Base-by-base conservation (phyloP, 2,329 filamentous ascomycete species). In the Fusarium annulatum region DNA sequence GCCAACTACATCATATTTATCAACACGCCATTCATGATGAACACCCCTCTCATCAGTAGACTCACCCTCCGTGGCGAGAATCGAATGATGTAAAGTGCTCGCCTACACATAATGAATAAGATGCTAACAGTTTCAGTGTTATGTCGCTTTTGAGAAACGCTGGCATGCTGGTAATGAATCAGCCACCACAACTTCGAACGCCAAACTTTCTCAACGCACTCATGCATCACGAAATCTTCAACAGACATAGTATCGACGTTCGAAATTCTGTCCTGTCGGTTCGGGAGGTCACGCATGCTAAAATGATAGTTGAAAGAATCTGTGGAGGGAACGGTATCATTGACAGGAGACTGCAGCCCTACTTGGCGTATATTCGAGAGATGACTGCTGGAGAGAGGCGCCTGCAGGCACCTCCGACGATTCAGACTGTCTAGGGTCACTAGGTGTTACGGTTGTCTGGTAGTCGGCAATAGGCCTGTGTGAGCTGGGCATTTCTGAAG, bases 41-140 rank as follows among this genome's bases (percentile, higher is more conserved):
- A 8, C 9, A 9, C 9, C 14, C 30, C 12, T 21, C 23, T 58
- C 30, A 36, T 58, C 15, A 2, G 11, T 5, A 36, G 16, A 21
- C 11, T 36, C 2, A 15, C 2, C 3, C 12, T 15, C 26, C 21
- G 12, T 7, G 12, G 28, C 21, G 28, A 33, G 8, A 12, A 23
- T 19, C 30, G 7, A 28, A 12, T 7, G 14, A 15, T 2, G 39
- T 34, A 16, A 28, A 4, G 14, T 9, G 23, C 11, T 9, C n/a
- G 10, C 10, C n/a, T 36, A 14, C 26, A 3, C 6, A 33, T 23
- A 7, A 16, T 1, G 5, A 26, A 8, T 1, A 19, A 16, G 14
- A 3, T 36, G 9, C 30, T 58, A n/a, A 58, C 55, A 34, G 3
- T 4, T 36, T 9, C 16, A 58, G 55, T 10, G 9, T 30, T 30